Percentiles rank a stretch among this genome's conserved stretches.
phyloP scores from a whole-genome alignment of 139 green algal genomes.

The Prasinococcaceae sp. region DNA sequence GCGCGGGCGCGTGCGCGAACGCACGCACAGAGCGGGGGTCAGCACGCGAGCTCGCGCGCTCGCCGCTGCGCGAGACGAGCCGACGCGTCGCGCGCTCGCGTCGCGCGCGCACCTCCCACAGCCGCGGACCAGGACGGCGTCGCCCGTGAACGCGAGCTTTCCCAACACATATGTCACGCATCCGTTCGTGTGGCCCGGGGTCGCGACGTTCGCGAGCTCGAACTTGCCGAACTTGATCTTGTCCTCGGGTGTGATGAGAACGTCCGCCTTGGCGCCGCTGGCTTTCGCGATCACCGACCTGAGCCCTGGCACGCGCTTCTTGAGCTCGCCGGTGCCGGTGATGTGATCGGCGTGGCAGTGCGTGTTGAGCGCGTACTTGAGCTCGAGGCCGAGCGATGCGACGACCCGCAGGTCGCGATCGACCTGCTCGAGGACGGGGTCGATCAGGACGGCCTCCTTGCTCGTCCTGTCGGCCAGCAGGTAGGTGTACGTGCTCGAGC shows the following conservation, averaged over 20 bases:
- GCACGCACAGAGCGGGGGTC: no score
- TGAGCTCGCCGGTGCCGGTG: conserved; percentile 46
- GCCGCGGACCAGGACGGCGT: conserved; percentile 43
- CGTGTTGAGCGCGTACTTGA: conserved; percentile 43
- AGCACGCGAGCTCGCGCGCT: no score
- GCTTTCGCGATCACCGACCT: conserved; percentile 29
- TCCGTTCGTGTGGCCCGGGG: conserved; percentile 41
- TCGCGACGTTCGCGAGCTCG: conserved; percentile 8
- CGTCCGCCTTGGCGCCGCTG: conserved; percentile 21
- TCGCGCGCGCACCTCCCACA: conserved; percentile 32
- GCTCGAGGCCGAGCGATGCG: conserved; percentile 34
- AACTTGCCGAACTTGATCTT: conserved; percentile 19
- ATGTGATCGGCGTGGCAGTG: conserved; percentile 58
- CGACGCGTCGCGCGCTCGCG: no score
- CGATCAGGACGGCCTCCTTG: conserved; percentile 39
- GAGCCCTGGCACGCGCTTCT: conserved; percentile 21
- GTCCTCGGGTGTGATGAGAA: conserved; percentile 18
- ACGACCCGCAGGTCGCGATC: conserved; percentile 42
- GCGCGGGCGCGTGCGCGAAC: no score
- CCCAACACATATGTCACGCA: conserved; percentile 31
- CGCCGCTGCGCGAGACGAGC: no score
- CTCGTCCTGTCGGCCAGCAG: conserved; percentile 28
- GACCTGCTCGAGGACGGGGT: conserved; percentile 42
- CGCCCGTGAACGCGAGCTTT: conserved; percentile 41
- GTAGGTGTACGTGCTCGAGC: conserved; percentile 45